phyloP scores from a whole-genome alignment of 139 green algal genomes.

The Coccomyxa sp. region DNA sequence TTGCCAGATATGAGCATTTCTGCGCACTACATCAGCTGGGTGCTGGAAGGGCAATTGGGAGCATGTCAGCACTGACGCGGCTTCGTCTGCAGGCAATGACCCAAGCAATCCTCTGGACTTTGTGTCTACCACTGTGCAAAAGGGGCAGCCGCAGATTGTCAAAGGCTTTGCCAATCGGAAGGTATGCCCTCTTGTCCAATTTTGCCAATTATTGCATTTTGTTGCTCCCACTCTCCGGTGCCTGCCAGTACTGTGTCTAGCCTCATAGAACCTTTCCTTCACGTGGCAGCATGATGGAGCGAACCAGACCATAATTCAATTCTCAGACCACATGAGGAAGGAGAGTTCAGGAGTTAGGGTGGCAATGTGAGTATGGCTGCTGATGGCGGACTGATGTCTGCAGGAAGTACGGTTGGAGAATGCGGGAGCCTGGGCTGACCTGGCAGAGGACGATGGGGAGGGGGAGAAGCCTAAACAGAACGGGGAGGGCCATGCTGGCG shows the following conservation, averaged over 20 bases:
- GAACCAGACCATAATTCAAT: not conserved
- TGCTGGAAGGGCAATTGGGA: not conserved
- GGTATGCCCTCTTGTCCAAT: conserved; percentile 5
- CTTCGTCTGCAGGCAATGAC: no score
- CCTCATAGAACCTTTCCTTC: not conserved
- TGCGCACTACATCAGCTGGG: not conserved
- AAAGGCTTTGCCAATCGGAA: conserved; percentile 32
- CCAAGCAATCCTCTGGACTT: conserved; percentile 40
- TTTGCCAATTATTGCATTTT: not conserved
- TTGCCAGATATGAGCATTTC: not conserved
- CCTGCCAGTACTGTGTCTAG: not conserved
- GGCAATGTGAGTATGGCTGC: not conserved
- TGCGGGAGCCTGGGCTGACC: conserved; percentile 33
- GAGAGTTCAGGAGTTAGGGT: not conserved
- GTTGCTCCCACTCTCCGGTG: not conserved
- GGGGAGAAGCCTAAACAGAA: not conserved
- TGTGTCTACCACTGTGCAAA: conserved; percentile 40
- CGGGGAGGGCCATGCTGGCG: not conserved
- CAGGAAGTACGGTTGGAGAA: conserved; percentile 45
- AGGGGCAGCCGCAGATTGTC: conserved; percentile 32
- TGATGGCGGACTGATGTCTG: not conserved
- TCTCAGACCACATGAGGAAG: not conserved
- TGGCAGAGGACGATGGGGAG: conserved; percentile 17
- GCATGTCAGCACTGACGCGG: not conserved
- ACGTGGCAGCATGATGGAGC: not conserved